Percentiles rank a stretch among this genome's conserved stretches.
phyloP scores from a whole-genome alignment of 225 moss, liverwort and hornwort genomes.

The Sphagnum contortum region DNA sequence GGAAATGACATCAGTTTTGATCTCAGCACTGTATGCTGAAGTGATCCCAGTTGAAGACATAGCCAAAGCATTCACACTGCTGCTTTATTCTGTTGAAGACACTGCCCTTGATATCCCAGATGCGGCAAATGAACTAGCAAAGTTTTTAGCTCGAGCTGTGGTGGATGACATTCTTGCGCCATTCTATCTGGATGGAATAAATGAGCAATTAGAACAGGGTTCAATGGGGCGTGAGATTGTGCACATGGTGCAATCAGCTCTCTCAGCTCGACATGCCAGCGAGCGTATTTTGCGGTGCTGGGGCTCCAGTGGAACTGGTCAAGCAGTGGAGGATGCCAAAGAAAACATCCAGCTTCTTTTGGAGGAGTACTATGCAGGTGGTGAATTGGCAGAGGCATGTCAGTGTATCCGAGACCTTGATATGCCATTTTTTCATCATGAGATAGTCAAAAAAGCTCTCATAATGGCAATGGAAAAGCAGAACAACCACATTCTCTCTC shows the following conservation, averaged over 20 bases:
- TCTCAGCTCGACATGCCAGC: conserved; percentile 83
- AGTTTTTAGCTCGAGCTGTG: conserved; percentile 89
- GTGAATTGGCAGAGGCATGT: conserved; percentile 90
- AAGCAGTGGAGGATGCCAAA: conserved; percentile 82
- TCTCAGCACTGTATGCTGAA: conserved; percentile 89
- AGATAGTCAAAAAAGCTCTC: conserved; percentile 92
- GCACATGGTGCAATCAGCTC: conserved; percentile 64
- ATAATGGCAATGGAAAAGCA: conserved; percentile 97
- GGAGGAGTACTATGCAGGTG: conserved; percentile 91
- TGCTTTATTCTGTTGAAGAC: conserved; percentile 88
- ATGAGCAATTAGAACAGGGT: conserved; percentile 65
- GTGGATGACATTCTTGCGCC: conserved; percentile 95
- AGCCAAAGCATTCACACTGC: conserved; percentile 71
- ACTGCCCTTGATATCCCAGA: conserved; percentile 94
- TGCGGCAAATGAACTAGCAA: conserved; percentile 76
- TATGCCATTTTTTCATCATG: conserved; percentile 97
- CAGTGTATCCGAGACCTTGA: conserved; percentile 92
- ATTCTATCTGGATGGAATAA: conserved; percentile 80
- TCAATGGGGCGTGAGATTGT: conserved; percentile 85
- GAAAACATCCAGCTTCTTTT: conserved; percentile 84
- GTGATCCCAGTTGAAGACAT: conserved; percentile 82
- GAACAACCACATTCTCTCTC: conserved; percentile 58
- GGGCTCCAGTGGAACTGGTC: conserved; percentile 91
- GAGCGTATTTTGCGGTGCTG: conserved; percentile 96
- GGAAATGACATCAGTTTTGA: conserved; percentile 86